Percentiles rank a stretch among this genome's conserved stretches.
Conservation (phyloP, 129 eudicot genomes). For the Erigeron canadensis region DNA sequence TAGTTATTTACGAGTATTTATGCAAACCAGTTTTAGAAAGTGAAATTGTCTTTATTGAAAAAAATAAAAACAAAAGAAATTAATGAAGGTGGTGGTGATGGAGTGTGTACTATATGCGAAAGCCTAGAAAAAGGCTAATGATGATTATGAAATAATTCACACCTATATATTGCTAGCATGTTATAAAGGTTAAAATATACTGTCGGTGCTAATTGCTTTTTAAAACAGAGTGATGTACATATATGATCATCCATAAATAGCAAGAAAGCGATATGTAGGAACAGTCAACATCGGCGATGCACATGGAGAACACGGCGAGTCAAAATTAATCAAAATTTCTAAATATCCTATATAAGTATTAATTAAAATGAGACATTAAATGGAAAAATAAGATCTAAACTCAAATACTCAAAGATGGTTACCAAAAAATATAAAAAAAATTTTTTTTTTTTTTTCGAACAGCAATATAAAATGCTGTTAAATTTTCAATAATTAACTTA, state of each 20-base stretch:
- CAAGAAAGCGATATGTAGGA: conserved; percentile 27
- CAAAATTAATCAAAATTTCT: too few species aligned
- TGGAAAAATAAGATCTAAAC: too few species aligned
- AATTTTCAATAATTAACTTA: too few species aligned
- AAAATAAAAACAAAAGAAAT: background rate
- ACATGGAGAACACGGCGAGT: background rate
- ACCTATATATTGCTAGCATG: background rate
- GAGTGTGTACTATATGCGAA: background rate
- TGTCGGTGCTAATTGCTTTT: conserved; percentile 28
- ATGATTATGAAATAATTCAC: too few species aligned
- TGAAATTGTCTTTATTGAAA: background rate
- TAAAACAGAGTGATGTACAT: background rate
- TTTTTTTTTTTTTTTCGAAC: too few species aligned
- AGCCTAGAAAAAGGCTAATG: background rate
- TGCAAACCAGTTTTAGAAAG: too few species aligned
- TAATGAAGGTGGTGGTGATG: background rate
- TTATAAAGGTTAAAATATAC: background rate
- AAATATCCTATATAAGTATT: too few species aligned
- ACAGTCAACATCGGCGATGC: conserved; percentile 18
- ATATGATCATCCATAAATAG: conserved; percentile 23
- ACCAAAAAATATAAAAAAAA: too few species aligned
- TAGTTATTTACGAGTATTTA: too few species aligned
- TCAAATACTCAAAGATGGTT: too few species aligned
- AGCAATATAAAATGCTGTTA: too few species aligned
- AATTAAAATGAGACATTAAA: too few species aligned